Evolutionary conservation across 805 yeast species (phyloP).

Genomic region (Candida corydali): DNA sequence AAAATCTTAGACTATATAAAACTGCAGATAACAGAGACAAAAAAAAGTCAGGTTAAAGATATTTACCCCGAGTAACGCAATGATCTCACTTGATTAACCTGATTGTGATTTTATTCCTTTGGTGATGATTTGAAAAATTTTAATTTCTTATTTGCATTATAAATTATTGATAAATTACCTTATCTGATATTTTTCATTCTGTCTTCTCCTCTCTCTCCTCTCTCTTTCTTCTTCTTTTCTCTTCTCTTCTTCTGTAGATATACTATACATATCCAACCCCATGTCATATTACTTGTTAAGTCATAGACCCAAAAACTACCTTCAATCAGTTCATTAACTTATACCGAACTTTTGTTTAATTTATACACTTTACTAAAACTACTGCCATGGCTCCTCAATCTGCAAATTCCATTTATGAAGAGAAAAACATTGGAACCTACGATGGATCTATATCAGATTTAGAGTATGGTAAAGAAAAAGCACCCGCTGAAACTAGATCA

Average conservation of each 20-base stretch:
- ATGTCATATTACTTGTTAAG: slow-evolving; percentile 9
- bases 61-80: no score
- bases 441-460: slow-evolving; percentile 6
- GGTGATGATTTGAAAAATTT: no score
- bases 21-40: no score
- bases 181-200: no score
- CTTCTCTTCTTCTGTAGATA: slow-evolving; percentile 2
- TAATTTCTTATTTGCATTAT: no score
- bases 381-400: background rate
- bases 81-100: no score
- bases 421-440: background rate
- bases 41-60: no score
- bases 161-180: no score
- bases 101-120: no score
- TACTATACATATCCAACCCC: slow-evolving; percentile 3
- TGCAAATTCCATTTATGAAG: slow-evolving; percentile 8
- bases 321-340: slow-evolving; percentile 8
- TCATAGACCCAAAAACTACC: slow-evolving; percentile 8
- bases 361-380: no score
- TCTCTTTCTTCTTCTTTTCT: slow-evolving; percentile 7
- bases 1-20: no score
- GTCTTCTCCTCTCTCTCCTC: background rate
- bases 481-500: background rate
- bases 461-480: slow-evolving; percentile 7
- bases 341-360: no score